Evolutionary conservation across 768 basidiomycete species (phyloP), one percentile per base, ranked within the genome.

Genomic region (Coprinopsis marcescibilis): DNA sequence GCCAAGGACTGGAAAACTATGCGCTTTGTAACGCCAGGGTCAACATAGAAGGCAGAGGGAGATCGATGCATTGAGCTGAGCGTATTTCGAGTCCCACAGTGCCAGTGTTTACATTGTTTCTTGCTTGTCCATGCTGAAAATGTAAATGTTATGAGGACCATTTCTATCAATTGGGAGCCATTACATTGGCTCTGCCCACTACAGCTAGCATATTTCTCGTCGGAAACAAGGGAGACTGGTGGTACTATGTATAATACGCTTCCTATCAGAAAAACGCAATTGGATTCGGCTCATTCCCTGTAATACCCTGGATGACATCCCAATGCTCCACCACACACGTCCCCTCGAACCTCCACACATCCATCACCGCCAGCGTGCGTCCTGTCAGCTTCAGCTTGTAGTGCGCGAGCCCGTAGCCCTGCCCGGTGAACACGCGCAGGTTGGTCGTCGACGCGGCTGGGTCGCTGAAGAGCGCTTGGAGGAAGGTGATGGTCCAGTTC

Each of bases 261-360:
- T 32, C n/a, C 30, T 32, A 32, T 42, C 20, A 48, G 40, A 48
- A 48, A 27, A 41, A 48, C 14, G 47, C 47, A 8, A n/a, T 32
- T 10, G 47, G 47, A 42, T 48, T 48, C 4, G 39, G n/a, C 32
- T 48, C 47, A 4, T 41, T 40, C 29, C 47, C 47, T 6, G 38
- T 47, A 13, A 48, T 48, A 27, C 11, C 12, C 32, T 41, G 40
- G 11, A 41, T 24, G 2, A 40, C 39, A 15, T 48, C 47, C 47
- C 47, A 48, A 26, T 48, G 47, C 35, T 48, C 47, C 10, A 48
- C 38, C 4, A 48, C 15, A 32, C 47, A 48, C 4, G 47, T 48
- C 24, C 47, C 47, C 26, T 42, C 17, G 17, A 48, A 48, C 25
- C 30, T 41, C 10, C 41, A 42, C 20, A 38, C 11, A 23, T 48